Evolutionary conservation across 257 asterid genomes (phyloP), one percentile per base, ranked within the genome.

Genomic region (Solanum rostratum): DNA sequence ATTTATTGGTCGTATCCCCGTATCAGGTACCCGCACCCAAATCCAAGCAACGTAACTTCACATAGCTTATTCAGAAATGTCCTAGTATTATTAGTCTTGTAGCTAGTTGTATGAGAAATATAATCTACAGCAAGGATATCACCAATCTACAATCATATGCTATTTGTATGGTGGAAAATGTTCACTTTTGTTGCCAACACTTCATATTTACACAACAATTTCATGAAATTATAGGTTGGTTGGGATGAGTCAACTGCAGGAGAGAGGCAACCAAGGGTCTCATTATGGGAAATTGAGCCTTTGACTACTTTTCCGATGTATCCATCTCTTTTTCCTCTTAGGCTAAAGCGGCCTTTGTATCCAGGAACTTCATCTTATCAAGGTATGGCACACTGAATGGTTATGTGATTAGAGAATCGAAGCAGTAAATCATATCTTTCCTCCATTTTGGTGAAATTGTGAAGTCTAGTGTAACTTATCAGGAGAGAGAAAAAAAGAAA

Each of bases 171-270:
- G 63, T 27, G 62, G 27, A 71, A 76, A 76, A 50, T 2, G 7
- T 29, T 76, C 41, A 30, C 27, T 69, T 68, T 50, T 78, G 80
- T 70, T 82, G 79, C 63, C 29, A 9, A 27, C 7, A 50, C 82
- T 49, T 50, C 46, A 8, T 76, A 50, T 27, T 76, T 50, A 49
- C 82, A 50, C 46, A 76, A 50, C 16, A 49, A 49, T 76, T 76
- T 76, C 63, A 24, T 9, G 84, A 53, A 81, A 20, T 54, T 87
- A 71, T 87, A 96, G 99, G 99, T 96, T 37, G 99, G 98, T 45
- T 96, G 99, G 99, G 99, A 96, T 81, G 99, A 96, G 90, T 96
- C 99, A 18, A 95, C 98, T 57, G 98, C 98, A 33, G 98, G 99
- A 41, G 99, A 96, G 86, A 92, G 97, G 90, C 99, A 96, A 90